Evolutionary conservation across 2,329 filamentous ascomycete species (phyloP).

Genomic region (Calycina marina): DNA sequence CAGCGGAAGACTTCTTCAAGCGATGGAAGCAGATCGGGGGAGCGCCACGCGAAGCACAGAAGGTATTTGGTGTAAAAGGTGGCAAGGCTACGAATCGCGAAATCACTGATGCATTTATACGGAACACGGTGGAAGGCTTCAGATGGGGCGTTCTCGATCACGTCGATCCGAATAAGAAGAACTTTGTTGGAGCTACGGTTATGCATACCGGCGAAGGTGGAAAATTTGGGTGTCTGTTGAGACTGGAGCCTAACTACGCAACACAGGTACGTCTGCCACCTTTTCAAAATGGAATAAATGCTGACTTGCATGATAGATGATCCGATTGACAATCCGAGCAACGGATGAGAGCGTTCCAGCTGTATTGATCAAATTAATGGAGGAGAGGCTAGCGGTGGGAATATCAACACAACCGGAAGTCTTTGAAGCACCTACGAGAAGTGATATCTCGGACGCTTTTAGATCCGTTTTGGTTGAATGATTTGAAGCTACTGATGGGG

Average conservation of each 20-base stretch:
- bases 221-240: slow-evolving; percentile 86
- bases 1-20: slow-evolving; percentile 93
- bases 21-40: slow-evolving; percentile 97
- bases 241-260: slow-evolving; percentile 85
- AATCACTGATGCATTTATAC: slow-evolving; percentile 57
- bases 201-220: slow-evolving; percentile 68
- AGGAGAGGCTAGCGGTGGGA: slow-evolving; percentile 56
- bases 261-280: slow-evolving; percentile 71
- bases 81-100: slow-evolving; percentile 42
- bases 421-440: slow-evolving; percentile 13
- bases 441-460: slow-evolving; percentile 22
- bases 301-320: too few relatives aligned
- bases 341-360: slow-evolving; percentile 82
- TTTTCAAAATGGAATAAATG: too few relatives aligned
- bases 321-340: slow-evolving; percentile 82
- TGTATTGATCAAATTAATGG: slow-evolving; percentile 72
- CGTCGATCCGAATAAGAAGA: slow-evolving; percentile 86
- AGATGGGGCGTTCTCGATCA: slow-evolving; percentile 73
- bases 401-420: slow-evolving; percentile 14
- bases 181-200: slow-evolving; percentile 84
- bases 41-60: slow-evolving; percentile 72
- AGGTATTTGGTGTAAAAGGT: slow-evolving; percentile 56
- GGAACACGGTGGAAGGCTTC: slow-evolving; percentile 66
- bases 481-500: too few relatives aligned
- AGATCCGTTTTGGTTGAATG: slow-evolving; percentile 19